phyloP scores from a whole-genome alignment of 192 early-diverging fungal species.

The Kappamyces sp. region DNA sequence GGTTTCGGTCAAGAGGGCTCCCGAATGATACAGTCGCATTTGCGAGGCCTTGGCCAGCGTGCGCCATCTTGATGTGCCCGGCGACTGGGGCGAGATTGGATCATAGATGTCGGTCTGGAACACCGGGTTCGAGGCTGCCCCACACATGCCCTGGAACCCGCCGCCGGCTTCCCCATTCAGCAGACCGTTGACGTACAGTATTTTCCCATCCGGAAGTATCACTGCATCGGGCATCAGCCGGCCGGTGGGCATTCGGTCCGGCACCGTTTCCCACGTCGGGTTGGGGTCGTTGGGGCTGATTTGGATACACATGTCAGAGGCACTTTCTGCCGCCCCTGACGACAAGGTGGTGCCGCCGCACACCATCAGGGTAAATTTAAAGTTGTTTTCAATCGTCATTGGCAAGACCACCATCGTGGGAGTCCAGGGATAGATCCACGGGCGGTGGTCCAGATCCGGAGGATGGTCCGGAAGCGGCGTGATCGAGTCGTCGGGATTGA shows the following conservation, averaged over 20 bases:
- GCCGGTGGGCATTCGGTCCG: constrained; percentile 16
- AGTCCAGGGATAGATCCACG: constrained; percentile 26
- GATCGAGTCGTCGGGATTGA: constrained; percentile 16
- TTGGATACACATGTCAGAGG: constrained; percentile 16
- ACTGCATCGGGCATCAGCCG: constrained; percentile 30
- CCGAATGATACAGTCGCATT: constrained; percentile 24
- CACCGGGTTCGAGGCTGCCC: constrained; percentile 21
- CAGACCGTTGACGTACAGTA: constrained; percentile 31
- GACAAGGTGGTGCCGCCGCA: constrained; percentile 26
- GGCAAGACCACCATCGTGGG: constrained; percentile 9
- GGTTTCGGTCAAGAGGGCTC: constrained; percentile 28
- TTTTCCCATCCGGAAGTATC: constrained; percentile 28
- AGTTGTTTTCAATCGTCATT: constrained; percentile 22
- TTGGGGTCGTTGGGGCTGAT: constrained; percentile 22
- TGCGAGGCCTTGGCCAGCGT: constrained; percentile 5
- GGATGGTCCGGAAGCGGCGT: not conserved
- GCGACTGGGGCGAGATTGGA: not conserved
- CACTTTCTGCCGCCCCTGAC: not conserved
- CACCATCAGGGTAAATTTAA: constrained; percentile 13
- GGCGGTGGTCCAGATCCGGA: constrained; percentile 10
- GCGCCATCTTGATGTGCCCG: not conserved
- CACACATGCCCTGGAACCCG: constrained; percentile 18
- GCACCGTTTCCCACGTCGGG: constrained; percentile 17
- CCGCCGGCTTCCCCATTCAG: constrained; percentile 30
- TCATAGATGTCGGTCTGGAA: constrained; percentile 31